Evolutionary conservation across 257 asterid species (phyloP).

Genomic region (Datura wrightii): DNA sequence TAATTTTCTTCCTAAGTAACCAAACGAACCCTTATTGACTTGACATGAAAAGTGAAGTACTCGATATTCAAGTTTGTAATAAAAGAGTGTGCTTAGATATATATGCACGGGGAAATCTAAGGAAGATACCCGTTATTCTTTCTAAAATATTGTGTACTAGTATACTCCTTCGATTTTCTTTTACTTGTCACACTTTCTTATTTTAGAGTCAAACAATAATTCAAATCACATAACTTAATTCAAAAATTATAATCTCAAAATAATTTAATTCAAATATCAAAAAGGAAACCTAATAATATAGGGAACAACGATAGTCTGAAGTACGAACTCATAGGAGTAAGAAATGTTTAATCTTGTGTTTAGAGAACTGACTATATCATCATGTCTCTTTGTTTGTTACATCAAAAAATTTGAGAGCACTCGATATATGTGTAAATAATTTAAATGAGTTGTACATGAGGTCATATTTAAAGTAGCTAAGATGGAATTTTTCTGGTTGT

Average conservation of each 20-base stretch:
- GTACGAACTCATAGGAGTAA: not conserved
- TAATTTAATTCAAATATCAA: no score
- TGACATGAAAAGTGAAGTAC: not conserved
- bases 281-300: not conserved
- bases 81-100: not conserved
- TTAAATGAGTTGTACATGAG: not conserved
- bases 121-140: not conserved
- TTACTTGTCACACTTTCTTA: no score
- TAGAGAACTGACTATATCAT: slow-evolving; percentile 17
- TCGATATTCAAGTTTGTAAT: not conserved
- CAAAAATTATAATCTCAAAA: no score
- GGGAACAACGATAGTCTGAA: not conserved
- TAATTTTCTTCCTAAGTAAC: no score
- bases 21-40: not conserved
- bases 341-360: slow-evolving; percentile 22
- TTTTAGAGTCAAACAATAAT: no score
- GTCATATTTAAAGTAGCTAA: not conserved
- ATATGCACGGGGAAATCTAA: not conserved
- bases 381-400: not conserved
- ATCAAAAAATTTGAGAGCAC: not conserved
- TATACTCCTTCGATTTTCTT: not conserved
- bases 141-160: not conserved
- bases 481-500: not conserved
- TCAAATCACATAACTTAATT: no score
- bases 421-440: not conserved